phyloP scores from a whole-genome alignment of 1,284 basidiomycete species.

The Exobasidium rhododendri region DNA sequence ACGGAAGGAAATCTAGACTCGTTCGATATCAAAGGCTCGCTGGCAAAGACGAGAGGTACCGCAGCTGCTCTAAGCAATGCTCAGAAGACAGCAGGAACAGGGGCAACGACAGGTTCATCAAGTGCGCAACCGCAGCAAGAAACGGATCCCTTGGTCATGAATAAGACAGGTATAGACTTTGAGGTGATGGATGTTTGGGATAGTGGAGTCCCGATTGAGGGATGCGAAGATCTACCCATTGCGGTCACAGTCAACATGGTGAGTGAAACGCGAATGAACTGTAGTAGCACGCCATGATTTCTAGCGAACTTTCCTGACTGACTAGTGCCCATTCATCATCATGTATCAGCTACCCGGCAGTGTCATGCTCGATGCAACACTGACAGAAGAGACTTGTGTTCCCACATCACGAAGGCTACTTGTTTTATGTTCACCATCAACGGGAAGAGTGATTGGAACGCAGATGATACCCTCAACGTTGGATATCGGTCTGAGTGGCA shows the following conservation, averaged over 20 bases:
- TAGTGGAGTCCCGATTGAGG: conserved; percentile 28
- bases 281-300: no score
- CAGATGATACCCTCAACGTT: conserved; percentile 14
- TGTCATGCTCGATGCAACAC: conserved; percentile 40
- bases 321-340: no score
- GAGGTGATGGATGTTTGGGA: conserved; percentile 39
- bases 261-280: neutral
- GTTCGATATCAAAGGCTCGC: neutral
- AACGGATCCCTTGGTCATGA: neutral
- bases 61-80: neutral
- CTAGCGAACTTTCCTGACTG: no score
- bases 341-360: conserved; percentile 26
- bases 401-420: conserved; percentile 31
- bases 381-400: conserved; percentile 39
- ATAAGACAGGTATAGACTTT: conserved; percentile 35
- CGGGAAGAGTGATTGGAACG: conserved; percentile 27
- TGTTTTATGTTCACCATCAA: conserved; percentile 22
- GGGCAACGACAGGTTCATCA: no score
- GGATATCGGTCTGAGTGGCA: neutral
- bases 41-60: neutral
- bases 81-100: neutral
- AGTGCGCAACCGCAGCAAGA: neutral
- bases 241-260: conserved; percentile 42
- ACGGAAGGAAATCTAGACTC: neutral
- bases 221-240: conserved; percentile 38